Percentiles rank a stretch among this genome's conserved stretches.
Conservation (phyloP, 2,329 filamentous ascomycete genomes). For the Aureobasidium subglaciale region DNA sequence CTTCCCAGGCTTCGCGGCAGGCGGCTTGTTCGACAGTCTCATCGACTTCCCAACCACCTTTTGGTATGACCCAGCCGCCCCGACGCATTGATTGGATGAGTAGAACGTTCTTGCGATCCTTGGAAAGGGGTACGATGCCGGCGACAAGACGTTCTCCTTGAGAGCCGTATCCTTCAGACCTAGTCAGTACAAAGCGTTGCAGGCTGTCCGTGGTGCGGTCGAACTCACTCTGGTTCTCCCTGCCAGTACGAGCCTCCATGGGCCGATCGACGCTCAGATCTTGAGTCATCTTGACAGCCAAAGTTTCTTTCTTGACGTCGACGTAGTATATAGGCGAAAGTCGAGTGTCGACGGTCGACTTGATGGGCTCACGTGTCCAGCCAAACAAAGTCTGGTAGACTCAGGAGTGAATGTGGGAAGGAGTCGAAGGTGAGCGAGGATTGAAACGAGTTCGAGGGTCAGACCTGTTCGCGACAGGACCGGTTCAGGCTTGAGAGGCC, state of each 20-base stretch:
- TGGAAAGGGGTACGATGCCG: conserved; percentile 82
- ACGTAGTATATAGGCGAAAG: background rate
- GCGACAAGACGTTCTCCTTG: conserved; percentile 93
- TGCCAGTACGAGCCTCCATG: conserved; percentile 64
- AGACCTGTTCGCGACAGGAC: conserved; percentile 45
- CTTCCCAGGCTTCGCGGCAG: conserved; percentile 91
- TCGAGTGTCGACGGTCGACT: background rate
- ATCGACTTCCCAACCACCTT: conserved; percentile 95
- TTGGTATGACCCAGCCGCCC: conserved; percentile 92
- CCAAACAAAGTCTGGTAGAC: conserved; percentile 16
- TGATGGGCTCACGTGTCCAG: conserved; percentile 8
- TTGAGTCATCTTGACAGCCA: conserved; percentile 36
- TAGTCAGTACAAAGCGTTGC: conserved; percentile 18
- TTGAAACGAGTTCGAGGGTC: conserved; percentile 27
- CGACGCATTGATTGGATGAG: conserved; percentile 88
- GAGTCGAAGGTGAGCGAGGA: conserved; percentile 16
- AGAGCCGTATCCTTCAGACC: conserved; percentile 71
- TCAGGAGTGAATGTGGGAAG: background rate
- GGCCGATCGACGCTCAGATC: conserved; percentile 32
- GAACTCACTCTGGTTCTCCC: conserved; percentile 73
- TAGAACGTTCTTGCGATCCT: conserved; percentile 80
- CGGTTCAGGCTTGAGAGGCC: conserved; percentile 33
- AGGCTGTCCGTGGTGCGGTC: background rate
- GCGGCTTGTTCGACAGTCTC: conserved; percentile 82
- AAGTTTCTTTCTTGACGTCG: background rate